A percentile compares a stretch with the other conserved stretches of the same genome.
phyloP scores from a whole-genome alignment of 345 rosid species.

The Gossypium bickii region DNA sequence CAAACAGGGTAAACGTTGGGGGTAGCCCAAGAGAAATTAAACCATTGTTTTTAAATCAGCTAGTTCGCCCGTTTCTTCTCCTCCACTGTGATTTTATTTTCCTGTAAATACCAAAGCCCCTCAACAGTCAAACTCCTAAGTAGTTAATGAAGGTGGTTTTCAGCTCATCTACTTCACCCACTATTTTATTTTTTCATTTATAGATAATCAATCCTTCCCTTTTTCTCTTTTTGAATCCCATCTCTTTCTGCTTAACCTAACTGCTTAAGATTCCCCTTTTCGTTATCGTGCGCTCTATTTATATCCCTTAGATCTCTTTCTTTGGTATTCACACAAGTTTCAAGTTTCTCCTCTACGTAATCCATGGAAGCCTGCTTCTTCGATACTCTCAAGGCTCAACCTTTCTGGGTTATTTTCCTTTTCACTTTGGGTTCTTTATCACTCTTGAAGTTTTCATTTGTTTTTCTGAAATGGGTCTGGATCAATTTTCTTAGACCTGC shows the following conservation, averaged over 20 bases:
- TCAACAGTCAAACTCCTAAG: too few species aligned
- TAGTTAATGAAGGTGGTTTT: background rate
- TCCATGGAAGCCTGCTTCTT: background rate
- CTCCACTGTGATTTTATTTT: too few species aligned
- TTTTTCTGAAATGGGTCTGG: conserved; percentile 3
- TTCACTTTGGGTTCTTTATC: conserved; percentile 1
- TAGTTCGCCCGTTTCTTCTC: too few species aligned
- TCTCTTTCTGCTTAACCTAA: background rate
- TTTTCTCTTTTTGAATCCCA: background rate
- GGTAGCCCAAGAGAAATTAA: too few species aligned
- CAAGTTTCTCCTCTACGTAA: background rate
- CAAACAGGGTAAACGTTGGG: too few species aligned
- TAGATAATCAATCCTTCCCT: background rate
- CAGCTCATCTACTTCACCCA: conserved; percentile 1
- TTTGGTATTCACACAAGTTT: background rate
- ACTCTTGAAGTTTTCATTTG: background rate
- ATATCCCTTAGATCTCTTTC: background rate
- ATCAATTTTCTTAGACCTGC: background rate
- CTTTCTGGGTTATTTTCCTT: background rate
- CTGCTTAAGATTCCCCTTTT: background rate
- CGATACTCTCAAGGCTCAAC: background rate
- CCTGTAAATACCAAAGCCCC: too few species aligned
- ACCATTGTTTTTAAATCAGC: too few species aligned
- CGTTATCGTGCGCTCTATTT: background rate
- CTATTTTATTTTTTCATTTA: background rate